A percentile compares a stretch with the other conserved stretches of the same genome.
Evolutionary conservation across 768 basidiomycete species (phyloP).

Genomic region (Lyophyllum semitale): DNA sequence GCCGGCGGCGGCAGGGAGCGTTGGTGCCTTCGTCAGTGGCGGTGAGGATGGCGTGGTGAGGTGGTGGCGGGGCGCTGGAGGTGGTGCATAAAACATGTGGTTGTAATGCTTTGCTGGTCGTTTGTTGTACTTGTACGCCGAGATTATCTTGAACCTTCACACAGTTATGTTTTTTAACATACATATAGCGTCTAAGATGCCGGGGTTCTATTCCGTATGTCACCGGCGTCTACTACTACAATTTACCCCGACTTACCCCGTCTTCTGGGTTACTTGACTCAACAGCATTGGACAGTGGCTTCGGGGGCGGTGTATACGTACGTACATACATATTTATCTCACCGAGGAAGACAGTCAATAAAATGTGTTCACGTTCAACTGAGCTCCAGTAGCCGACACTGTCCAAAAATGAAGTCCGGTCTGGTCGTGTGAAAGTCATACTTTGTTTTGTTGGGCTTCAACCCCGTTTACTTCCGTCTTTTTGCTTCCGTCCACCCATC

Average conservation of each 20-base stretch:
- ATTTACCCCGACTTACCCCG: no score
- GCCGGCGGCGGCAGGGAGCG: slow-evolving; percentile 51
- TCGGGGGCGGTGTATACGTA: no score
- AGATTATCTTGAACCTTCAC: not conserved
- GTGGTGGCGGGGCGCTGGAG: slow-evolving; percentile 79
- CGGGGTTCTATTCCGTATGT: no score
- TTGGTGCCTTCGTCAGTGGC: slow-evolving; percentile 72
- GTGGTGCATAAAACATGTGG: slow-evolving; percentile 4
- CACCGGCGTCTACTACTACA: no score
- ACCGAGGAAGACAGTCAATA: no score
- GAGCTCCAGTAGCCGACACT: no score
- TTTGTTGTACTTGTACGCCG: not conserved
- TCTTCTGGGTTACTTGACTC: no score
- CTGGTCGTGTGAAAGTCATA: slow-evolving; percentile 16
- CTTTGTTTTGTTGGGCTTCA: slow-evolving; percentile 22
- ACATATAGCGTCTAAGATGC: no score
- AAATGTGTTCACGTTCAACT: no score
- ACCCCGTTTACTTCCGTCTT: slow-evolving; percentile 34
- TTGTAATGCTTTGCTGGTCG: not conserved
- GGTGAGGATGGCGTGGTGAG: slow-evolving; percentile 74
- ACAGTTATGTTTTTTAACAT: no score
- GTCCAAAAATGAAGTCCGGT: not conserved
- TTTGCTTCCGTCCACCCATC: slow-evolving; percentile 35
- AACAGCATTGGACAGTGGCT: no score
- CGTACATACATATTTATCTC: no score